Evolutionary conservation across 2,329 filamentous ascomycete species (phyloP).

Genomic region (Hypoxylon rubiginosum): DNA sequence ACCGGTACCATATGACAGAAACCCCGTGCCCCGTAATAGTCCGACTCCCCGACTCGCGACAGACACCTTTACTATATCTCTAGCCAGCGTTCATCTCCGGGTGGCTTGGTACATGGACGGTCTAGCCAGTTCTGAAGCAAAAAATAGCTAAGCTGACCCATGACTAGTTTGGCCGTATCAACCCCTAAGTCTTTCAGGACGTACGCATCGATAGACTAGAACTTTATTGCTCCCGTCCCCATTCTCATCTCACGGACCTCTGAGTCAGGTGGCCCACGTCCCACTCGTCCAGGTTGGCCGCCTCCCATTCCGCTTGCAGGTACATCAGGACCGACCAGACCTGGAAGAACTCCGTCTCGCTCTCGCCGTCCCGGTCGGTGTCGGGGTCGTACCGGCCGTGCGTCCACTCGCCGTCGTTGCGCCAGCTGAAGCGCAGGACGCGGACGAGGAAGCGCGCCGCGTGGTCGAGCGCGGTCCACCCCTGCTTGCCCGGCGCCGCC

Average conservation of each 20-base stretch:
- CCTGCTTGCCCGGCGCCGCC: constrained; percentile 33
- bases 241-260: constrained; percentile 6
- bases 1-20: no score
- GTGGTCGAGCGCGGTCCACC: constrained; percentile 48
- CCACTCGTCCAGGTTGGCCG: constrained; percentile 45
- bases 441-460: constrained; percentile 48
- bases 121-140: no score
- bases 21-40: no score
- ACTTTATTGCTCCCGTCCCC: constrained; percentile 14
- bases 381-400: constrained; percentile 44
- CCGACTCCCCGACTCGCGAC: no score
- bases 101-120: no score
- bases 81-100: no score
- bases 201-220: neutral
- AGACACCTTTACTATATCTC: no score
- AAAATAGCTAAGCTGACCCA: neutral
- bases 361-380: constrained; percentile 41
- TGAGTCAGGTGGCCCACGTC: constrained; percentile 23
- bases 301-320: constrained; percentile 50
- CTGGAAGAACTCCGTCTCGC: constrained; percentile 48
- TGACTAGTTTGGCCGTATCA: neutral
- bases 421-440: constrained; percentile 47
- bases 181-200: neutral
- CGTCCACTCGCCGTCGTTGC: constrained; percentile 46
- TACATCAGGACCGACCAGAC: constrained; percentile 49